Evolutionary conservation across 78 protist genomes (phyloP).

Genomic region (Dictyostelium purpureum): DNA sequence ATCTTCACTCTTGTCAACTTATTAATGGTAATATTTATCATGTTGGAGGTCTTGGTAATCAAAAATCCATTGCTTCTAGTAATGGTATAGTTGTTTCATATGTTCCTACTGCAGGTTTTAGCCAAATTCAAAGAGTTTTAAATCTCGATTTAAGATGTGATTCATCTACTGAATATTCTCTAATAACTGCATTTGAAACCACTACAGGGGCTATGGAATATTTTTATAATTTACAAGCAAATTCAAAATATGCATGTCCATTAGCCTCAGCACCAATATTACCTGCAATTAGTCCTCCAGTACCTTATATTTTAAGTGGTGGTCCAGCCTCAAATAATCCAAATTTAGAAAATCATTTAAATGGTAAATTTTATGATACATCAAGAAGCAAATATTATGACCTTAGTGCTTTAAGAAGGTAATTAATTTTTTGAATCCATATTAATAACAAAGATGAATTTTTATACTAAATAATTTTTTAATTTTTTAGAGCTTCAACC

Average conservation of each 20-base stretch:
- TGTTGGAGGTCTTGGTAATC: neutral
- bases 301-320: too few species aligned
- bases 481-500: neutral
- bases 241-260: neutral
- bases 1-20: neutral
- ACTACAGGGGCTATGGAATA: neutral
- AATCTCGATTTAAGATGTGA: neutral
- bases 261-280: neutral
- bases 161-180: neutral
- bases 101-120: neutral
- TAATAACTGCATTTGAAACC: neutral
- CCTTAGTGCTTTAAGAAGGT: neutral
- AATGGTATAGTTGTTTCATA: neutral
- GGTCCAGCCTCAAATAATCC: neutral
- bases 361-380: neutral
- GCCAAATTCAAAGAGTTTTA: neutral
- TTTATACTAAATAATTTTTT: too few species aligned
- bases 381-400: neutral
- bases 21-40: neutral
- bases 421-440: too few species aligned
- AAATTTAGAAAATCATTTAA: neutral
- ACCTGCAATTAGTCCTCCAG: neutral
- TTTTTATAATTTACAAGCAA: neutral
- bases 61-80: neutral
- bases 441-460: too few species aligned